Conservation (phyloP, 305 asterid genomes). For the Solanum hybrid region DNA sequence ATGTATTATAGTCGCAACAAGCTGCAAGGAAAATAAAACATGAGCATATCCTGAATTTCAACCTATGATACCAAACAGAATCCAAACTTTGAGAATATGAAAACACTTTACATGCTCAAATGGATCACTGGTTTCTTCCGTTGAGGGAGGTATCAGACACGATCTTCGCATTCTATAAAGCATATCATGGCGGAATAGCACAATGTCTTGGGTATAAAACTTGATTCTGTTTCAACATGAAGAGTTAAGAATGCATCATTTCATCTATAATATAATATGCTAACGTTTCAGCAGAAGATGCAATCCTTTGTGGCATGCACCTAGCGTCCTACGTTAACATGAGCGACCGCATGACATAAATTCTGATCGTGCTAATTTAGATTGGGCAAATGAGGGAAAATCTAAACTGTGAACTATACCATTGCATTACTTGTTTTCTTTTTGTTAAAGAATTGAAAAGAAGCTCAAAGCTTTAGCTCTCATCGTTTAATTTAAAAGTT, state of each 20-base stretch:
- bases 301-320: not conserved
- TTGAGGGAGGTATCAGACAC: constrained; percentile 76
- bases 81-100: constrained; percentile 11
- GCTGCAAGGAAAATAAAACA: constrained; percentile 42
- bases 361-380: not conserved
- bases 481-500: not conserved
- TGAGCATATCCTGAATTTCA: not conserved
- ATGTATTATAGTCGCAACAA: constrained; percentile 87
- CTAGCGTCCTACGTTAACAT: not conserved
- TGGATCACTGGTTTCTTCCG: constrained; percentile 83
- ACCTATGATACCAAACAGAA: not conserved
- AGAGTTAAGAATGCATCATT: not conserved
- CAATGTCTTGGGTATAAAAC: constrained; percentile 82
- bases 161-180: constrained; percentile 85
- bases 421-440: not conserved
- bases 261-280: not conserved
- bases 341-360: not conserved
- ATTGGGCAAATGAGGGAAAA: not conserved
- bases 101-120: constrained; percentile 71
- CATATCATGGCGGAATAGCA: constrained; percentile 84
- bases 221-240: constrained; percentile 50
- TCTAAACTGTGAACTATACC: not conserved
- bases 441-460: not conserved
- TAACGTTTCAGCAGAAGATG: not conserved
- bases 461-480: not conserved